Conservation (phyloP, 2,329 filamentous ascomycete genomes). For the Pseudocercospora vitis region DNA sequence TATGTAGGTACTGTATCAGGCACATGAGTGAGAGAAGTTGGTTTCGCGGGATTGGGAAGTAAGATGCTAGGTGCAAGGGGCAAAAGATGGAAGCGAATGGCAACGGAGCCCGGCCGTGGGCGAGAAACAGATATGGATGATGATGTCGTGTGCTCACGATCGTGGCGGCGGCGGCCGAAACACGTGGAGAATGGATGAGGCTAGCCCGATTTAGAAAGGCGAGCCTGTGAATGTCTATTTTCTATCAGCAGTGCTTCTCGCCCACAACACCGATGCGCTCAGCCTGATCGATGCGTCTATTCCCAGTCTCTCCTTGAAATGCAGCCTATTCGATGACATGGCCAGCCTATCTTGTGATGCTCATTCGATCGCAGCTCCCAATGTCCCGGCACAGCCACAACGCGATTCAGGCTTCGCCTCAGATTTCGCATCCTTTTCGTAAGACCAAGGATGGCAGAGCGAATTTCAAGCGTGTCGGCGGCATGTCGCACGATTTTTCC, state of each 20-base stretch:
- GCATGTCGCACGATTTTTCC: not conserved
- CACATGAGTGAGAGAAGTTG: too few relatives aligned
- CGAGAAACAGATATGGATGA: not conserved
- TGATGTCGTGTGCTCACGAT: slow-evolving; percentile 5
- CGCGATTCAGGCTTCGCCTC: not conserved
- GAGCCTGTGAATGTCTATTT: not conserved
- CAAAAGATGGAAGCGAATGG: not conserved
- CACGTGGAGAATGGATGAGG: not conserved
- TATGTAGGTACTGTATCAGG: too few relatives aligned
- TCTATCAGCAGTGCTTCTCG: not conserved
- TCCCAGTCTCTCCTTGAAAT: too few relatives aligned
- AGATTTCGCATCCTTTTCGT: not conserved
- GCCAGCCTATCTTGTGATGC: not conserved
- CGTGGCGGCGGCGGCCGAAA: not conserved
- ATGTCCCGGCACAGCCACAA: not conserved
- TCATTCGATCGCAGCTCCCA: not conserved
- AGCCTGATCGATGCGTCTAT: not conserved
- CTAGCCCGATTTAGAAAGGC: not conserved
- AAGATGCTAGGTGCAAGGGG: not conserved
- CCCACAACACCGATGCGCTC: not conserved
- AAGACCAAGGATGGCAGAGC: not conserved
- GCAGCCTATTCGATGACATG: too few relatives aligned
- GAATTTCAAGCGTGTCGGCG: not conserved
- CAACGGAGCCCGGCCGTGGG: not conserved
- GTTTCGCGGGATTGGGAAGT: too few relatives aligned